Evolutionary conservation across 2,329 filamentous ascomycete species (phyloP).

Genomic region (Fusarium subglutinans): DNA sequence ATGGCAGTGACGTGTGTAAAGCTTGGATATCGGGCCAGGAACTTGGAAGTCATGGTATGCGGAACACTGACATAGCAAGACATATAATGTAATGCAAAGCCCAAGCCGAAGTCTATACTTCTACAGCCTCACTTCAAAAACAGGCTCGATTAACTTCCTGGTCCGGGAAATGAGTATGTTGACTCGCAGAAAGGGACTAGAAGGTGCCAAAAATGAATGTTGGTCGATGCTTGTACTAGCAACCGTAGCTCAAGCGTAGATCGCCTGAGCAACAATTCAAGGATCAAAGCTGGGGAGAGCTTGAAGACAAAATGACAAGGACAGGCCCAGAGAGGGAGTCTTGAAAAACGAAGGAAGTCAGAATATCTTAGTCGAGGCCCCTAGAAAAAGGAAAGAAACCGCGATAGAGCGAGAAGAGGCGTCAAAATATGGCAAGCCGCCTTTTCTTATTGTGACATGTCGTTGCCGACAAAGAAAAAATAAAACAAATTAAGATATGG

Average conservation of each 20-base stretch:
- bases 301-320: conserved; percentile 18
- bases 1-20: conserved; percentile 19
- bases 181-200: conserved; percentile 13
- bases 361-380: not conserved
- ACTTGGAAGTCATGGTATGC: conserved; percentile 29
- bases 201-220: conserved; percentile 24
- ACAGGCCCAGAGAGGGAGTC: conserved; percentile 20
- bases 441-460: conserved; percentile 20
- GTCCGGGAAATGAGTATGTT: conserved; percentile 39
- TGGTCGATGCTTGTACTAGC: conserved; percentile 26
- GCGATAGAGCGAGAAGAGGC: conserved; percentile 24
- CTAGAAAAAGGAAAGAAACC: conserved; percentile 8
- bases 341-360: conserved; percentile 10
- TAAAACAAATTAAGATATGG: conserved; percentile 1
- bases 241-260: conserved; percentile 30
- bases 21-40: conserved; percentile 13
- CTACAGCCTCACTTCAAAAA: conserved; percentile 36
- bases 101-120: not conserved
- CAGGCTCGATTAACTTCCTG: conserved; percentile 22
- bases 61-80: conserved; percentile 28
- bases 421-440: conserved; percentile 19
- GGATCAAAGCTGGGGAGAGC: conserved; percentile 24
- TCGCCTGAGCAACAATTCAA: conserved; percentile 34
- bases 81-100: conserved; percentile 31
- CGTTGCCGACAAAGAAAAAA: conserved; percentile 26